Conservation (phyloP, 768 basidiomycete species). For the Trametes meyenii region DNA sequence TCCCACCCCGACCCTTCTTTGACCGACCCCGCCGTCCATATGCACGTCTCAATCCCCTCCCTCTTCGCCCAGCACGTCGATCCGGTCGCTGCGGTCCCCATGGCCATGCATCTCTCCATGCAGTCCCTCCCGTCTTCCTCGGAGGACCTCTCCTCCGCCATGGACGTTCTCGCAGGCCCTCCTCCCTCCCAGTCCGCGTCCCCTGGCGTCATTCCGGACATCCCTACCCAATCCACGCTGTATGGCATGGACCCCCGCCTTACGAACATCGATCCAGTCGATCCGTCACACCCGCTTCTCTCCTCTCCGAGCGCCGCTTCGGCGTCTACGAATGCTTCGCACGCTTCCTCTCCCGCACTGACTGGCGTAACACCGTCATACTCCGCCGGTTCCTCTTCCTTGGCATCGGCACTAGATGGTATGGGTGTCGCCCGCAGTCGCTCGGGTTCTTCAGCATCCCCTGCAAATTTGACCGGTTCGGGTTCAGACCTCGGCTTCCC, state of each 20-base stretch:
- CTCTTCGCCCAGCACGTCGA: slow-evolving; percentile 31
- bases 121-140: slow-evolving; percentile 20
- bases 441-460: slow-evolving; percentile 38
- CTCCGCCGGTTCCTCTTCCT: slow-evolving; percentile 35
- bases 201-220: slow-evolving; percentile 46
- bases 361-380: slow-evolving; percentile 36
- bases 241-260: slow-evolving; percentile 43
- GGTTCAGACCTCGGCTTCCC: slow-evolving; percentile 34
- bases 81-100: slow-evolving; percentile 21
- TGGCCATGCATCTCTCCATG: slow-evolving; percentile 30
- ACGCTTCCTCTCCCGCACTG: slow-evolving; percentile 37
- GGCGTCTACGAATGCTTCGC: slow-evolving; percentile 37
- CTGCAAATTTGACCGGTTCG: slow-evolving; percentile 28
- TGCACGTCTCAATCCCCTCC: slow-evolving; percentile 23
- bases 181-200: slow-evolving; percentile 31
- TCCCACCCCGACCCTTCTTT: slow-evolving; percentile 28
- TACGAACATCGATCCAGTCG: slow-evolving; percentile 35
- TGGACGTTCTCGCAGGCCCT: slow-evolving; percentile 30
- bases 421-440: slow-evolving; percentile 33
- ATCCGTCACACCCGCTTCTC: slow-evolving; percentile 31
- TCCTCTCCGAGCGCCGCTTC: slow-evolving; percentile 38
- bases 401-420: slow-evolving; percentile 39
- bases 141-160: slow-evolving; percentile 20
- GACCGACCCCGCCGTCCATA: slow-evolving; percentile 27
- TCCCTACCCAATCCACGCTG: slow-evolving; percentile 36